A percentile compares a stretch with the other conserved stretches of the same genome.
Conservation (phyloP, 805 yeast genomes). For the Grigorovia humatica region DNA sequence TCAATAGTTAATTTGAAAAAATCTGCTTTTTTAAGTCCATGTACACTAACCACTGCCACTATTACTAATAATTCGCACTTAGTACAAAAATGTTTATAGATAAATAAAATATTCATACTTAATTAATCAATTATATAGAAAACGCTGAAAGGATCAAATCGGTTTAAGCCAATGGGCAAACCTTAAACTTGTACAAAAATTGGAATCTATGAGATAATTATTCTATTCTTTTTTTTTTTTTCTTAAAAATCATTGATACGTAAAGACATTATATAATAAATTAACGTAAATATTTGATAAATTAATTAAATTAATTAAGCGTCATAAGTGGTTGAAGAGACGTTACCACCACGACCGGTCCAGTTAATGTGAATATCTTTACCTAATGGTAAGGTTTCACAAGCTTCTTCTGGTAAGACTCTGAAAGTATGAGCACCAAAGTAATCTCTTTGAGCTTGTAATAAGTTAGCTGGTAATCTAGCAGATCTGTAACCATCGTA, state of each 20-base stretch:
- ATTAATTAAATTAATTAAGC: slow-evolving; percentile 40
- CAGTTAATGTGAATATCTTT: slow-evolving; percentile 92
- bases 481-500: slow-evolving; percentile 98
- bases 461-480: slow-evolving; percentile 90
- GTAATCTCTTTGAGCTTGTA: slow-evolving; percentile 99
- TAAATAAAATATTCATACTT: neutral
- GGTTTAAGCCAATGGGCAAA: too few species aligned
- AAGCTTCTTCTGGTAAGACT: slow-evolving; percentile 80
- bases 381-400: slow-evolving; percentile 65
- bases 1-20: neutral
- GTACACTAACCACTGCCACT: too few species aligned
- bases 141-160: too few species aligned
- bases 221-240: neutral
- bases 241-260: neutral
- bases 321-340: slow-evolving; percentile 87
- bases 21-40: too few species aligned
- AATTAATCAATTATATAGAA: too few species aligned
- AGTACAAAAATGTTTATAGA: neutral
- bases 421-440: slow-evolving; percentile 99
- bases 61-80: too few species aligned
- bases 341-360: slow-evolving; percentile 99
- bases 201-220: too few species aligned
- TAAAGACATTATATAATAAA: neutral
- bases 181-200: too few species aligned
- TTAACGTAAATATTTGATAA: neutral